phyloP scores from a whole-genome alignment of 1,284 basidiomycete species.

The Puccinia triticina region DNA sequence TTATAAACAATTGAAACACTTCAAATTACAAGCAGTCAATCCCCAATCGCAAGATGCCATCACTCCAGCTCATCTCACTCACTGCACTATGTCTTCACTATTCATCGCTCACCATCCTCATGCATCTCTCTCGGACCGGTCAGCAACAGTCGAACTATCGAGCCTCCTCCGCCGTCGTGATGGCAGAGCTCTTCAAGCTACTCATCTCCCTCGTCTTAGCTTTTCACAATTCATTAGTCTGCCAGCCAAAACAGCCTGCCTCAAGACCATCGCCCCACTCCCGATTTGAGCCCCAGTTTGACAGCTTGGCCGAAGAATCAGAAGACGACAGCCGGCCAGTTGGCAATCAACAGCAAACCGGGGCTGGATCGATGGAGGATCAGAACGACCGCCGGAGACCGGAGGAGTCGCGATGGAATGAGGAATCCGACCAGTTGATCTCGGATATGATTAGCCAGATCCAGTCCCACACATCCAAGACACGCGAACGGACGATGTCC shows the following conservation, averaged over 20 bases:
- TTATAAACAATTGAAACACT: no score
- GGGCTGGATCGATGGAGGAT: neutral
- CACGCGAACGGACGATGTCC: constrained; percentile 15
- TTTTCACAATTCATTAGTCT: constrained; percentile 51
- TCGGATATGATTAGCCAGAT: constrained; percentile 26
- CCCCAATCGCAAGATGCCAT: constrained; percentile 12
- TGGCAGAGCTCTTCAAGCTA: constrained; percentile 57
- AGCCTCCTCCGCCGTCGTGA: constrained; percentile 41
- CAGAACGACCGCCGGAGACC: neutral
- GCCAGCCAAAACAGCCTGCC: constrained; percentile 46
- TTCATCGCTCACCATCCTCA: constrained; percentile 35
- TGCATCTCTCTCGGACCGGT: constrained; percentile 39
- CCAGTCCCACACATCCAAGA: constrained; percentile 13
- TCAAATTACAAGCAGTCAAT: no score
- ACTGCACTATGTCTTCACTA: constrained; percentile 41
- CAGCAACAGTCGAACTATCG: constrained; percentile 18
- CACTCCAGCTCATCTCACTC: constrained; percentile 20
- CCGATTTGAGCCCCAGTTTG: constrained; percentile 17
- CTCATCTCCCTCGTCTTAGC: constrained; percentile 56
- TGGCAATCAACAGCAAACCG: neutral
- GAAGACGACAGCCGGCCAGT: neutral
- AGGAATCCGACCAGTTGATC: constrained; percentile 29
- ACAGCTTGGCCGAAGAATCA: constrained; percentile 6
- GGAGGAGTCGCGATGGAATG: constrained; percentile 10
- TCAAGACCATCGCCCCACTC: constrained; percentile 18